These are phyloP conservation scores for Leishmania major DNA, from an alignment of 208 protist genomes.

Conservation along the genomic window DNA sequence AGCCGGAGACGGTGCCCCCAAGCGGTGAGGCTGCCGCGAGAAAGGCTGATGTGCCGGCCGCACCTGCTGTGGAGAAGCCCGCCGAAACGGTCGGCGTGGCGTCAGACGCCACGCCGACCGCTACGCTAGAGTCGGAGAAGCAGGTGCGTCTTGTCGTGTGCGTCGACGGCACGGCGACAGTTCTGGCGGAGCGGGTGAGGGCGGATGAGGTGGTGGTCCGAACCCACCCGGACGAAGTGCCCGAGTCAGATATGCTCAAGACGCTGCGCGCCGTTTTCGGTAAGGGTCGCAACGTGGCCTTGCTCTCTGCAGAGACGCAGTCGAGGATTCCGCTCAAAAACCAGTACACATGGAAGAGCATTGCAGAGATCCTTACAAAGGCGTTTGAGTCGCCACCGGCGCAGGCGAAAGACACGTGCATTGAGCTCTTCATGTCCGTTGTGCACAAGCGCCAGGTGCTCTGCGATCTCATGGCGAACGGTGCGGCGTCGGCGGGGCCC, in stretches of 20 bases:
- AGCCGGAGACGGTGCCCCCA: neutral
- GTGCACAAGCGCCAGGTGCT: constrained; percentile 57
- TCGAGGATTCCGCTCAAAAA: constrained; percentile 27
- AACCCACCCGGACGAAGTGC: constrained; percentile 4
- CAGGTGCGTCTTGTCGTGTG: constrained; percentile 29
- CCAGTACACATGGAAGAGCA: constrained; percentile 48
- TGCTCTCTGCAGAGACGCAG: constrained; percentile 52
- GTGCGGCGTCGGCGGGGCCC: constrained; percentile 4
- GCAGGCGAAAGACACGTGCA: constrained; percentile 14
- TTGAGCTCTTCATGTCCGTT: constrained; percentile 57
- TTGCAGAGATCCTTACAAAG: constrained; percentile 29
- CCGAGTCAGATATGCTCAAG: constrained; percentile 34
- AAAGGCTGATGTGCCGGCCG: neutral
- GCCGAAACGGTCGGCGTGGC: neutral
- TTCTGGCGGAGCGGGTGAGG: constrained; percentile 13
- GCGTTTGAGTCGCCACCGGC: constrained; percentile 21
- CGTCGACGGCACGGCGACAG: constrained; percentile 17
- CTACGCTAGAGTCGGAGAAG: constrained; percentile 12
- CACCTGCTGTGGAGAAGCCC: neutral
- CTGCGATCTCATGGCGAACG: constrained; percentile 42
- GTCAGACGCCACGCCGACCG: neutral
- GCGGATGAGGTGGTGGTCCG: constrained; percentile 38
- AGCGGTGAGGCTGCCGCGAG: neutral
- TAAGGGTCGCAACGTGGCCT: constrained; percentile 39
- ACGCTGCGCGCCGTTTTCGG: constrained; percentile 20